phyloP scores from a whole-genome alignment of 169 alveolate species.

The Toxoplasma gondii region DNA sequence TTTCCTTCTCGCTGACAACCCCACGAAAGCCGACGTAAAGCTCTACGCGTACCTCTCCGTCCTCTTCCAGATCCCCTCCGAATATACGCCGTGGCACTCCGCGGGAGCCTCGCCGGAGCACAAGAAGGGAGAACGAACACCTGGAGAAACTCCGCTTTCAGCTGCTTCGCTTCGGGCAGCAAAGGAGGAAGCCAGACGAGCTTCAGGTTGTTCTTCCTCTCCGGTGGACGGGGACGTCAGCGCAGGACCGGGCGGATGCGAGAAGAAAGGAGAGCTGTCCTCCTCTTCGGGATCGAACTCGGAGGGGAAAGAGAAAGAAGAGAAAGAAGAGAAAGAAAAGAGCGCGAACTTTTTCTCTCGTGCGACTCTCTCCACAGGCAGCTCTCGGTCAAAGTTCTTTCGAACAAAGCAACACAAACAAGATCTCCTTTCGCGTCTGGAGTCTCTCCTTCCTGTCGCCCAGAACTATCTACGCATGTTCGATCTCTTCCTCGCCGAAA shows the following conservation, averaged over 20 bases:
- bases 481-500: neutral
- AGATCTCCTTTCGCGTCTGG: neutral
- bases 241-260: too few species aligned
- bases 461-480: neutral
- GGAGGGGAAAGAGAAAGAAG: neutral
- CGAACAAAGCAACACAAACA: neutral
- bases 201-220: neutral
- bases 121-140: too few species aligned
- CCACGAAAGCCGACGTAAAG: neutral
- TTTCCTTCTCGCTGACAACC: neutral
- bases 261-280: neutral
- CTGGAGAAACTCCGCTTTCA: too few species aligned
- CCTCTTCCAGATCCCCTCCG: neutral
- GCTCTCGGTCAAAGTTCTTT: neutral
- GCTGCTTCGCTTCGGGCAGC: too few species aligned
- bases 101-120: neutral
- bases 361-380: neutral
- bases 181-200: neutral
- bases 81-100: neutral
- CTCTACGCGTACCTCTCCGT: slow-evolving; percentile 5
- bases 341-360: neutral
- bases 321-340: neutral
- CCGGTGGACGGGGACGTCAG: neutral
- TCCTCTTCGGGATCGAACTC: neutral
- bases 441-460: neutral